These are phyloP conservation scores for Zygotorulaspora sp. DNA, from an alignment of 805 yeast species.

Conservation along the genomic window DNA sequence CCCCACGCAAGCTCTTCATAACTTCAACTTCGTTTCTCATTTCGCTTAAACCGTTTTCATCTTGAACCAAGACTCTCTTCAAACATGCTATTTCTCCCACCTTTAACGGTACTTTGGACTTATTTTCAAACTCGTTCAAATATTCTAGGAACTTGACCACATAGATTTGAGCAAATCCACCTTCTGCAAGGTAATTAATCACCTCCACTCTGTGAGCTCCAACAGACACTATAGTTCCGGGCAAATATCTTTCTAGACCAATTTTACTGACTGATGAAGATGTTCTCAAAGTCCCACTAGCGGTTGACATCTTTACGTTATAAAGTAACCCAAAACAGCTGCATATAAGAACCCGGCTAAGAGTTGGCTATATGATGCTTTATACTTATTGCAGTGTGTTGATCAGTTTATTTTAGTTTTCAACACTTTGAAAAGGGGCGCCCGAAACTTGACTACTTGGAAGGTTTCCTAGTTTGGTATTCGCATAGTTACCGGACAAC, in stretches of 20 bases:
- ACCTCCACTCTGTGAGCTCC: conserved; percentile 58
- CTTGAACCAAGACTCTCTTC: conserved; percentile 69
- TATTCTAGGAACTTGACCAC: conserved; percentile 47
- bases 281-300: conserved; percentile 17
- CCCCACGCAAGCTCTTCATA: conserved; percentile 57
- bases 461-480: neutral
- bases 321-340: conserved; percentile 1
- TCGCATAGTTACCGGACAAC: no score
- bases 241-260: conserved; percentile 18
- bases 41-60: conserved; percentile 60
- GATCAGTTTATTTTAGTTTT: neutral
- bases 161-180: conserved; percentile 81
- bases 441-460: neutral
- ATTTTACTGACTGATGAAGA: conserved; percentile 12
- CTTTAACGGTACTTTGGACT: conserved; percentile 39
- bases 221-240: conserved; percentile 53
- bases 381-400: no score
- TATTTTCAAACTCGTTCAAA: conserved; percentile 23
- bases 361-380: neutral
- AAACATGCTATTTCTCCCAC: conserved; percentile 55
- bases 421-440: neutral
- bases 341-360: no score
- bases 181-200: conserved; percentile 57
- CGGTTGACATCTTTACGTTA: conserved; percentile 15
- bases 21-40: conserved; percentile 74